A percentile compares a stretch with the other conserved stretches of the same genome.
Evolutionary conservation across 495 filamentous ascomycete species (phyloP).

Genomic region (Neurospora cerealis): DNA sequence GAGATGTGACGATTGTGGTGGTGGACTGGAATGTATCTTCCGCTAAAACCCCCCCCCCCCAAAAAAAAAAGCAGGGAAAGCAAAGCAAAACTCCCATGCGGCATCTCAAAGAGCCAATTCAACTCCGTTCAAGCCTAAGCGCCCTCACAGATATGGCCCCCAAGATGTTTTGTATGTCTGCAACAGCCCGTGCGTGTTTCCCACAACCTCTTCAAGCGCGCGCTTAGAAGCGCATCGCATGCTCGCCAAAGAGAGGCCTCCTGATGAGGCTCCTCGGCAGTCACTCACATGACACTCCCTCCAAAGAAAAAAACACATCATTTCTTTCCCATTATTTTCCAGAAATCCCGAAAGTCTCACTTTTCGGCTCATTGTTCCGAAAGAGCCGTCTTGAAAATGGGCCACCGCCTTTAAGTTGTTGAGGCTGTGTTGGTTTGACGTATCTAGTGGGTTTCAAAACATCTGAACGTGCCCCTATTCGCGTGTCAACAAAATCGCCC

Average conservation of each 20-base stretch:
- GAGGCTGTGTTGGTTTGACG: not conserved
- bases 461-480: not conserved
- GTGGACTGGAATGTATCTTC: too few relatives aligned
- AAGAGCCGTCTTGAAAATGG: not conserved
- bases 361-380: not conserved
- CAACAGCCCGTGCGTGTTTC: not conserved
- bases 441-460: not conserved
- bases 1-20: too few relatives aligned
- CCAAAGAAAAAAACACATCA: not conserved
- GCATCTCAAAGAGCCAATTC: not conserved
- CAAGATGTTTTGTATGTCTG: not conserved
- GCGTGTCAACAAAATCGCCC: not conserved
- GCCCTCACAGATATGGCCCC: not conserved
- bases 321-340: not conserved
- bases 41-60: too few relatives aligned
- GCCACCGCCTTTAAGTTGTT: not conserved
- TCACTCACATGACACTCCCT: not conserved
- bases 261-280: not conserved
- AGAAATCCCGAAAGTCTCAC: not conserved
- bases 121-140: not conserved
- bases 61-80: too few relatives aligned
- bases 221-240: not conserved
- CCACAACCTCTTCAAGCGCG: not conserved
- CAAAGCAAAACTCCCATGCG: not conserved
- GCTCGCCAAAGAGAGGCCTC: not conserved